Conservation (phyloP, 768 basidiomycete genomes). For the Strobilomyces echinocephalus region DNA sequence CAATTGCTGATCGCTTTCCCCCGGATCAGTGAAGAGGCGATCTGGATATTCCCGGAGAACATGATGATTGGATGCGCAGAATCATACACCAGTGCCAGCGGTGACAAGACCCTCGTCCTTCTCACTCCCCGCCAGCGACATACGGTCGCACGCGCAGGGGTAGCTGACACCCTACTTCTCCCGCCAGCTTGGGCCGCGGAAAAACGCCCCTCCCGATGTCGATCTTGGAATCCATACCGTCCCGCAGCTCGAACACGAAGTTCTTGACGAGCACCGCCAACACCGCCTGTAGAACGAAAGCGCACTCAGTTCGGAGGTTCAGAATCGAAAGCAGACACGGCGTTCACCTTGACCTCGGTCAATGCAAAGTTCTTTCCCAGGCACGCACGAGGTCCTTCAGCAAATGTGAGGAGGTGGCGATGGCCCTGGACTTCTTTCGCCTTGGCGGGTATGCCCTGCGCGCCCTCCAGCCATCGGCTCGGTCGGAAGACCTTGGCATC, state of each 20-base stretch:
- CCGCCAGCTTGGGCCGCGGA: not conserved
- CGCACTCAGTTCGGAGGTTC: not conserved
- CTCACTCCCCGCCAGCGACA: not conserved
- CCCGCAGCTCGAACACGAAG: constrained; percentile 30
- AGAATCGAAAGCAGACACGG: not conserved
- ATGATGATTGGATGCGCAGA: too few species aligned
- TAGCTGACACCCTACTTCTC: not conserved
- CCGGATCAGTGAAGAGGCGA: too few species aligned
- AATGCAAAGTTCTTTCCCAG: constrained; percentile 47
- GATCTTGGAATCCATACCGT: not conserved
- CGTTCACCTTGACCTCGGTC: constrained; percentile 30
- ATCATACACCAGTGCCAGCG: too few species aligned
- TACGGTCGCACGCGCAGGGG: not conserved
- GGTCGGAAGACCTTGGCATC: constrained; percentile 57
- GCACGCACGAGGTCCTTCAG: constrained; percentile 46
- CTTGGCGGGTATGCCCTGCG: constrained; percentile 9
- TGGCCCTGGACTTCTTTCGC: constrained; percentile 44
- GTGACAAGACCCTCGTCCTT: too few species aligned
- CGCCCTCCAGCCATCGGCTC: constrained; percentile 52
- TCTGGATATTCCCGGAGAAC: too few species aligned
- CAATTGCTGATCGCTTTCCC: too few species aligned
- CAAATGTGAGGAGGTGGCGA: constrained; percentile 47
- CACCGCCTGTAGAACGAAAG: constrained; percentile 31
- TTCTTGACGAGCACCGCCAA: constrained; percentile 38
- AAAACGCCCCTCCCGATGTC: not conserved